Conservation (phyloP, 306 rosid species). For the Quercus aquifolioides region DNA sequence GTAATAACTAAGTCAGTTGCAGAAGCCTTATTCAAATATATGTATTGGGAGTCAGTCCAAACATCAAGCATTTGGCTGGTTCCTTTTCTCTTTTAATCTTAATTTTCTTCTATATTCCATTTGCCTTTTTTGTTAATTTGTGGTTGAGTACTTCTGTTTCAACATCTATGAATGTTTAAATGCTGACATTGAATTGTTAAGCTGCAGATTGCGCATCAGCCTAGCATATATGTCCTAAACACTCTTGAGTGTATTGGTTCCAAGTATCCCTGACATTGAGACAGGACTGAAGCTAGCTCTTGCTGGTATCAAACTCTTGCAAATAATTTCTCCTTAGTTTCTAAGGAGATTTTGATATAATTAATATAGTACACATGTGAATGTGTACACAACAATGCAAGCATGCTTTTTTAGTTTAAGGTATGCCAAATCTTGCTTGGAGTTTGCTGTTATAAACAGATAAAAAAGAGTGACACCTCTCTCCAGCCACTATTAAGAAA, state of each 20-base stretch:
- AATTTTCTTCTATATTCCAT: too few relatives aligned
- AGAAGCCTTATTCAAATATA: not conserved
- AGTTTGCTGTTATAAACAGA: not conserved
- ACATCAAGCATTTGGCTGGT: not conserved
- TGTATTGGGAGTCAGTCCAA: not conserved
- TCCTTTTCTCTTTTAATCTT: too few relatives aligned
- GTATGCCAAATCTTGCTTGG: not conserved
- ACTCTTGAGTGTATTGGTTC: constrained; percentile 91
- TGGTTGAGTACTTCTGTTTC: too few relatives aligned
- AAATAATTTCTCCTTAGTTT: too few relatives aligned
- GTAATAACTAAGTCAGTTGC: not conserved
- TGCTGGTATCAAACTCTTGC: constrained; percentile 46
- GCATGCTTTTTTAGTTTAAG: not conserved
- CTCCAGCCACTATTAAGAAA: not conserved
- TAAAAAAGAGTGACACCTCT: not conserved
- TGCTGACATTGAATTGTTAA: constrained; percentile 5
- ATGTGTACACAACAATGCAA: not conserved
- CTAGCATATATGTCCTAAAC: constrained; percentile 87
- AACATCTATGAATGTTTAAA: too few relatives aligned
- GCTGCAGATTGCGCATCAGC: constrained; percentile 83
- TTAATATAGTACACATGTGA: too few relatives aligned
- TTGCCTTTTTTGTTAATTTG: too few relatives aligned
- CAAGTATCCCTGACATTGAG: constrained; percentile 83
- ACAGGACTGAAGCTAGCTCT: constrained; percentile 90
- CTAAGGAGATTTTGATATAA: too few relatives aligned